Base-by-base conservation (phyloP, 2,329 filamentous ascomycete species). In the Aspergillus ibericus region DNA sequence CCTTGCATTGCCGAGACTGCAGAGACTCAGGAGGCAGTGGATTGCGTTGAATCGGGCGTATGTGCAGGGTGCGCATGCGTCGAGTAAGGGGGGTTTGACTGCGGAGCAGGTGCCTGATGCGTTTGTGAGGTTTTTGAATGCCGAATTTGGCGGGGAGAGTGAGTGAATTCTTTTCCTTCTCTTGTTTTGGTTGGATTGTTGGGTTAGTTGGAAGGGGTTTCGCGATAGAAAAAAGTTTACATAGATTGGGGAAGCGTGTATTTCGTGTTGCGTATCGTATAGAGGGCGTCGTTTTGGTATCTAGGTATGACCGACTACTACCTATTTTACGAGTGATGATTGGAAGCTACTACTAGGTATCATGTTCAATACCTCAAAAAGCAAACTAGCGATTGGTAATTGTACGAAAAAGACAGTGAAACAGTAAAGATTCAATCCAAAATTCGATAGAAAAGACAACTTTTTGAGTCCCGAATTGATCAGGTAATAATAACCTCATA, bases 91-190 rank as follows among this genome's bases (percentile, higher is more conserved):
- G 9, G 65, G 66, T 8, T 60, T 79, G 53, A 63, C 62, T 13
- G 53, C 63, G 48, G 73, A 73, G 18, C 71, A 77, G 59, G 69
- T 79, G 13, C 71, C 70, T 1, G 75, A 77, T 68, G 77, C 77
- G 6, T 81, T 81, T 73, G 75, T 80, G 55, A 68, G 74, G 55
- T 80, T 79, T 66, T 64, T 81, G 60, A 79, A 79, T 66, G 72
- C 70, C 25, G 77, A 77, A 53, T 77, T 79, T 65, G 73, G 70
- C 38, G 75, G 71, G 16, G 65, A 68, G 35, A 66, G 59, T 53
- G 56, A 52, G 49, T 57, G 50, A 27, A 49, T 38, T 6, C n/a
- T n/a, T 49, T n/a, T 15, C 16, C 2, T n/a, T 46, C 22, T 22
- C 4, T 2, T 27, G 10, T 13, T 12, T 15, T 27, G n/a, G 4